Conservation (phyloP, 164 flowering plant species). For the Houttuynia cordata region DNA sequence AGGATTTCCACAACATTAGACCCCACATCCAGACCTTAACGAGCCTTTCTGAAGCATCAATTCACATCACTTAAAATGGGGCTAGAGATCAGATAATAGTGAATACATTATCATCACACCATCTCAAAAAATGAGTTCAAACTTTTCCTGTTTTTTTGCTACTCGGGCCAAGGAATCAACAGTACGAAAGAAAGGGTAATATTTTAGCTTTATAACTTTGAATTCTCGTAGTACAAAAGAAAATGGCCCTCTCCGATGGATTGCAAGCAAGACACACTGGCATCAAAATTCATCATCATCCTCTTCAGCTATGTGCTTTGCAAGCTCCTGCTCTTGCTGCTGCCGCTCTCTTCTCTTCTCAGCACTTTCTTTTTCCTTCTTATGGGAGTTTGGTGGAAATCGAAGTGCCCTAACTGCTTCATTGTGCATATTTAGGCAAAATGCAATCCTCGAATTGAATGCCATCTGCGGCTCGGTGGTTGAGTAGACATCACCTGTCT, state of each 20-base stretch:
- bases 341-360: slow-evolving; percentile 81
- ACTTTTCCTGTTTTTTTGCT: too few relatives aligned
- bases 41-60: too few relatives aligned
- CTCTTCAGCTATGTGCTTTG: slow-evolving; percentile 94
- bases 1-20: too few relatives aligned
- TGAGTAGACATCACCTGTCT: slow-evolving; percentile 90
- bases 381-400: slow-evolving; percentile 81
- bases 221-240: neutral
- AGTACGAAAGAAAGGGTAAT: neutral
- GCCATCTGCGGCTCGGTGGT: slow-evolving; percentile 81
- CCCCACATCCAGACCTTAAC: too few relatives aligned
- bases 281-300: slow-evolving; percentile 92
- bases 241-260: neutral
- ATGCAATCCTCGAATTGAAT: slow-evolving; percentile 79
- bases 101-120: neutral
- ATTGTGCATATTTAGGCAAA: slow-evolving; percentile 91
- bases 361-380: slow-evolving; percentile 81
- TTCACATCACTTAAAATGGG: too few relatives aligned
- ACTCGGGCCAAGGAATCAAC: neutral
- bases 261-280: neutral
- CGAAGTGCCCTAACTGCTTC: slow-evolving; percentile 83
- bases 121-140: neutral
- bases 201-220: neutral
- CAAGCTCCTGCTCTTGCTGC: slow-evolving; percentile 76
- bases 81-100: too few relatives aligned